Percentiles rank a stretch among this genome's conserved stretches.
Conservation (phyloP, 257 asterid genomes). For the Agastache rugosa region DNA sequence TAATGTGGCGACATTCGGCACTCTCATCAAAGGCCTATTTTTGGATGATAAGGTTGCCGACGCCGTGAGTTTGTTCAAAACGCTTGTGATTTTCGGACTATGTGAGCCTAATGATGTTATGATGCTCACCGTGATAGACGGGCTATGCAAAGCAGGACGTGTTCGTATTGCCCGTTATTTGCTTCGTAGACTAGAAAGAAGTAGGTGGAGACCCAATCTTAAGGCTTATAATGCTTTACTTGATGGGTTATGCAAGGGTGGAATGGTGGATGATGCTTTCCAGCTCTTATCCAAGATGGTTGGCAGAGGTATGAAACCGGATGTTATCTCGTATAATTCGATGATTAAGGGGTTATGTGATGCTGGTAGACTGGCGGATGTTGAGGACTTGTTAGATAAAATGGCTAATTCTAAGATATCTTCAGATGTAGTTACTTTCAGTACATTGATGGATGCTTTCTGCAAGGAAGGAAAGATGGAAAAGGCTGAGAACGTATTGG, state of each 20-base stretch:
- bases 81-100: neutral
- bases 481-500: neutral
- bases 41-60: neutral
- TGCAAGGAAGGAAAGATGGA: slow-evolving; percentile 3
- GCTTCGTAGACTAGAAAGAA: neutral
- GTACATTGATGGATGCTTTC: neutral
- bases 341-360: neutral
- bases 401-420: neutral
- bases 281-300: neutral
- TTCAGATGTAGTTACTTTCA: neutral
- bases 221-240: neutral
- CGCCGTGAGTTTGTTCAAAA: neutral
- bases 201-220: neutral
- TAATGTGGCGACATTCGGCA: neutral
- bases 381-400: neutral
- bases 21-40: neutral
- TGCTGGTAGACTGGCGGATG: neutral
- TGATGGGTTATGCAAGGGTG: neutral
- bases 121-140: neutral
- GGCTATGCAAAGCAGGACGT: slow-evolving; percentile 1
- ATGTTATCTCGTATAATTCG: neutral
- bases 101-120: neutral
- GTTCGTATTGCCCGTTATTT: neutral
- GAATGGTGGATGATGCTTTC: slow-evolving; percentile 6
- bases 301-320: neutral